These are phyloP conservation scores for Globisporangium sylvaticum DNA, from an alignment of 352 stramenopile genomes.

Conservation along the genomic window DNA sequence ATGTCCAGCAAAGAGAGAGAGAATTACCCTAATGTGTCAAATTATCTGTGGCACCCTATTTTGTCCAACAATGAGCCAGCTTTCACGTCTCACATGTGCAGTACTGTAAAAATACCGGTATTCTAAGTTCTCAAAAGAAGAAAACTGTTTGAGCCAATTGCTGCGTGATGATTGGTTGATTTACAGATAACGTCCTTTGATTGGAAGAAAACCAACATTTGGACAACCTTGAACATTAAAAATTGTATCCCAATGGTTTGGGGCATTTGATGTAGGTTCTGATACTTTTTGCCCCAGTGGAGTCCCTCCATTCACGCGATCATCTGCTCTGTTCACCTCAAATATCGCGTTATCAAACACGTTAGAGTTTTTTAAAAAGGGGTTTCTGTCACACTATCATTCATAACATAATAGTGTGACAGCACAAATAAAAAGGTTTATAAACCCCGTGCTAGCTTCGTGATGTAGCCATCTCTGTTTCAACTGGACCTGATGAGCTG, in stretches of 20 bases:
- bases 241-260: not conserved
- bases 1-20: too few relatives aligned
- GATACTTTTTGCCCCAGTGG: not conserved
- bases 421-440: not conserved
- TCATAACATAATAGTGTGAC: too few relatives aligned
- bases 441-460: not conserved
- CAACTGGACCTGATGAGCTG: not conserved
- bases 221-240: not conserved
- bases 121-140: too few relatives aligned
- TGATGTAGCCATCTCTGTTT: not conserved
- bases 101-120: too few relatives aligned
- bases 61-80: too few relatives aligned
- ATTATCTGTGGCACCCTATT: too few relatives aligned
- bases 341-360: not conserved
- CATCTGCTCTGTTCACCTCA: not conserved
- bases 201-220: not conserved
- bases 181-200: not conserved
- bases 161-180: too few relatives aligned
- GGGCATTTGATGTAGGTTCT: not conserved
- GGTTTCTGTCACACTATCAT: too few relatives aligned
- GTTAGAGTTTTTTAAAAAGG: too few relatives aligned
- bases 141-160: too few relatives aligned
- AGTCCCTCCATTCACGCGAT: not conserved
- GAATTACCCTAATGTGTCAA: too few relatives aligned
- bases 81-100: too few relatives aligned